These are phyloP conservation scores for Sphagnum magellanicum DNA, from an alignment of 228 moss, liverwort and hornwort species.

Conservation along the genomic window DNA sequence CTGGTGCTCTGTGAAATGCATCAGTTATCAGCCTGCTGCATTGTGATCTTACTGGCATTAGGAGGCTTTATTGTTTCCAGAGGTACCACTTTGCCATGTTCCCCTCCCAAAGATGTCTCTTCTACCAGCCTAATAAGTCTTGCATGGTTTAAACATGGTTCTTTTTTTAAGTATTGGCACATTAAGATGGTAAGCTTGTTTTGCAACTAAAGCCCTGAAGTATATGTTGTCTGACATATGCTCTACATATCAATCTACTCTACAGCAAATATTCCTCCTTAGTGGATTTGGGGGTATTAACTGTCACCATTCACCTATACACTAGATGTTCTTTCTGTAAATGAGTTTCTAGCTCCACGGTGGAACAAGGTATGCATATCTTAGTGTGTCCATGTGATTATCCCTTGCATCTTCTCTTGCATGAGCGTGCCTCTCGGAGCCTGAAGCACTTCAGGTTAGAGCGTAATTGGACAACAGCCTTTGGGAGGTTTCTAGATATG, in stretches of 20 bases:
- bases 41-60: conserved; percentile 68
- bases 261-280: conserved; percentile 62
- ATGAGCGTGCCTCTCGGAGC: too few species aligned
- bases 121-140: too few species aligned
- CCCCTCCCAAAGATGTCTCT: neutral
- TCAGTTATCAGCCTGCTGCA: conserved; percentile 58
- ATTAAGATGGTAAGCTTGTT: too few species aligned
- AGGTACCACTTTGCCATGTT: conserved; percentile 10
- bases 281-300: conserved; percentile 99
- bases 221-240: neutral
- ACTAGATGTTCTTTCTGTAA: conserved; percentile 68
- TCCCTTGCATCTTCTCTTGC: too few species aligned
- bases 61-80: conserved; percentile 85
- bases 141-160: too few species aligned
- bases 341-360: conserved; percentile 81
- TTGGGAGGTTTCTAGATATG: too few species aligned
- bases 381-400: too few species aligned
- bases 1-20: conserved; percentile 73
- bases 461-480: too few species aligned
- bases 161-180: too few species aligned
- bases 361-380: conserved; percentile 59
- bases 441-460: too few species aligned
- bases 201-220: too few species aligned
- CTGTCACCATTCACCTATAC: conserved; percentile 87
- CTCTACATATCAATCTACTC: neutral